Base-by-base conservation (phyloP, 441 rosid species). In the Populus hybrid region DNA sequence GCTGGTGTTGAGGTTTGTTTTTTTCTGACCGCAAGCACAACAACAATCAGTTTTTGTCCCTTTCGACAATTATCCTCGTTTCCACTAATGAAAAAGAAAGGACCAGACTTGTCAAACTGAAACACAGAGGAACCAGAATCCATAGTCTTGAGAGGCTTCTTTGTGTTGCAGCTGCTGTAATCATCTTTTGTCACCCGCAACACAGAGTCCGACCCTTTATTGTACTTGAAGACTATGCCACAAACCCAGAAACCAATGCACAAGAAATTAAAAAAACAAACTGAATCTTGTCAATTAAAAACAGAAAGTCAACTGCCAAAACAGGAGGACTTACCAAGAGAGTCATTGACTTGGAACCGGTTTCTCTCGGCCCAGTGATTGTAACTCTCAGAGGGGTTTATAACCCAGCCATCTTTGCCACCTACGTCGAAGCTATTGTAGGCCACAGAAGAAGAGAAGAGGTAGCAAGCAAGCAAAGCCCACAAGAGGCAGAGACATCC, bases 21-120 rank as follows among this genome's bases (percentile, higher is more conserved):
- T 26, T 73, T 42, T 20, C 80, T 82, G 8, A 63, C 29, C 42
- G 91, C 79, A 68, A 92, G 21, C n/a, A 94, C 98, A 6, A 79
- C 84, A 18, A 87, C 86, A 11, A 71, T 26, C 33, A 94, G 68
- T 71, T 87, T 92, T 77, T 94, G 98, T 0, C 91, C 97, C 4
- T 87, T 84, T 65, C 80, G 72, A 53, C 96, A 94, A 77, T 85
- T 83, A 12, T 80, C 87, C 70, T 80, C 79, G 2, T 83, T 82
- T 3, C 93, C 98, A 67, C 93, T 88, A 2, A 94, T 88, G 85
- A 94, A 94, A 79, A 59, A 91, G 77, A 89, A 88, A 0, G 92
- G 95, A 40, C 98, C 98, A 7, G 90, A 85, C 2, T 77, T 87
- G 59, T 83, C 87, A 40, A 91, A 79, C 11, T 82, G 72, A 76